Conservation (phyloP, 345 rosid genomes). For the Rhizophora apiculata region DNA sequence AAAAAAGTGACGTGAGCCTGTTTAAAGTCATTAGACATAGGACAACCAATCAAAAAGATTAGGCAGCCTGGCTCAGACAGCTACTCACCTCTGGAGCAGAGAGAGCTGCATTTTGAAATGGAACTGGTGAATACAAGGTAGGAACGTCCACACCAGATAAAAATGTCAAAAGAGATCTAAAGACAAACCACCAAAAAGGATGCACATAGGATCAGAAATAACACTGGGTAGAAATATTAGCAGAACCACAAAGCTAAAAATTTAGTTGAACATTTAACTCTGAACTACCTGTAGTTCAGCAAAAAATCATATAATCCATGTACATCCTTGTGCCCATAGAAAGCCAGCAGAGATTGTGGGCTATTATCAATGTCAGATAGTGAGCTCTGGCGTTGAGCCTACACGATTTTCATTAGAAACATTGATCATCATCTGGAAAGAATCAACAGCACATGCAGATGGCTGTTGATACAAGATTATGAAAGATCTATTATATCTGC, state of each 20-base stretch:
- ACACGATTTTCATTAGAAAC: slow-evolving; percentile 36
- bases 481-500: neutral
- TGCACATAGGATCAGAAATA: slow-evolving; percentile 9
- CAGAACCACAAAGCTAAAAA: neutral
- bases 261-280: neutral
- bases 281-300: slow-evolving; percentile 73
- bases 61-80: neutral
- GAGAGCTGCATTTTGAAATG: slow-evolving; percentile 75
- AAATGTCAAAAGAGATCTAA: slow-evolving; percentile 68
- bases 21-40: neutral
- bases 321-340: slow-evolving; percentile 55
- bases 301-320: slow-evolving; percentile 82
- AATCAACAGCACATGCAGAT: neutral
- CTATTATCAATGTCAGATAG: slow-evolving; percentile 68
- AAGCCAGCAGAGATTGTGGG: slow-evolving; percentile 76
- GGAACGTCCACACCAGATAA: slow-evolving; percentile 75
- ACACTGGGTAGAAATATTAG: neutral
- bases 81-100: slow-evolving; percentile 79
- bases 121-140: slow-evolving; percentile 66
- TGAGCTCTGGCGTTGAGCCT: slow-evolving; percentile 61
- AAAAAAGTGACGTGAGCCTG: neutral
- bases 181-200: slow-evolving; percentile 20
- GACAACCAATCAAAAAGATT: neutral
- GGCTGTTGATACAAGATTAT: neutral
- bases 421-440: neutral